Evolutionary conservation across 257 asterid species (phyloP).

Genomic region (Nemophila menziesii): DNA sequence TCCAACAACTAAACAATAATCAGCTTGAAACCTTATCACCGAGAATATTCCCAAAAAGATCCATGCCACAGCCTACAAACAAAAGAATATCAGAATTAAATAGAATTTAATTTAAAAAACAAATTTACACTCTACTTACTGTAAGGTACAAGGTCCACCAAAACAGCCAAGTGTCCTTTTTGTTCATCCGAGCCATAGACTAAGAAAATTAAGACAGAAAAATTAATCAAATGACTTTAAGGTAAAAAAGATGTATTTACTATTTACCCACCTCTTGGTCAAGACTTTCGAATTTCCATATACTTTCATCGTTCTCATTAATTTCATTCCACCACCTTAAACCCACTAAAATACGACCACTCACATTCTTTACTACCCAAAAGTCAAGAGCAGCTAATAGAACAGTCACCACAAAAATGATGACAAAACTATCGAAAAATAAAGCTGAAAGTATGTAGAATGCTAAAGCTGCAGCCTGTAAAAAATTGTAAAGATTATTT

Average conservation of each 20-base stretch:
- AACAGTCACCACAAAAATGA: conserved; percentile 84
- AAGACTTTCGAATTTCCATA: conserved; percentile 88
- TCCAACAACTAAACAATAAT: conserved; percentile 87
- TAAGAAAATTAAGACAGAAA: conserved; percentile 15
- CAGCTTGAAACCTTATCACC: conserved; percentile 82
- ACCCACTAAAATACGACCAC: conserved; percentile 95
- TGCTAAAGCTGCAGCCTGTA: conserved; percentile 86
- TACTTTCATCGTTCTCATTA: conserved; percentile 76
- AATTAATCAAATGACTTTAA: background rate
- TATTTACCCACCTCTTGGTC: conserved; percentile 48
- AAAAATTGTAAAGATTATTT: conserved; percentile 10
- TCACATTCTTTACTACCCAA: conserved; percentile 97
- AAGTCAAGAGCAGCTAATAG: conserved; percentile 90
- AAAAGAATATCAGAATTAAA: conserved; percentile 1
- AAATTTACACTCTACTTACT: conserved; percentile 29
- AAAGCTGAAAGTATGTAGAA: conserved; percentile 88
- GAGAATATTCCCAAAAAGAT: conserved; percentile 74
- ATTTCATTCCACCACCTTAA: conserved; percentile 99
- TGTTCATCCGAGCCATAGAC: conserved; percentile 94
- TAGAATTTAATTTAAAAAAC: too few relatives aligned
- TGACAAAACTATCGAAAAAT: conserved; percentile 75
- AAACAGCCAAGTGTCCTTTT: conserved; percentile 96
- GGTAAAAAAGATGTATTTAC: conserved; percentile 1
- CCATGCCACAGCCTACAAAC: conserved; percentile 76
- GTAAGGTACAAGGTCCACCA: conserved; percentile 97